Evolutionary conservation across 139 green algal species (phyloP).

Genomic region (Coelastrella sp.): DNA sequence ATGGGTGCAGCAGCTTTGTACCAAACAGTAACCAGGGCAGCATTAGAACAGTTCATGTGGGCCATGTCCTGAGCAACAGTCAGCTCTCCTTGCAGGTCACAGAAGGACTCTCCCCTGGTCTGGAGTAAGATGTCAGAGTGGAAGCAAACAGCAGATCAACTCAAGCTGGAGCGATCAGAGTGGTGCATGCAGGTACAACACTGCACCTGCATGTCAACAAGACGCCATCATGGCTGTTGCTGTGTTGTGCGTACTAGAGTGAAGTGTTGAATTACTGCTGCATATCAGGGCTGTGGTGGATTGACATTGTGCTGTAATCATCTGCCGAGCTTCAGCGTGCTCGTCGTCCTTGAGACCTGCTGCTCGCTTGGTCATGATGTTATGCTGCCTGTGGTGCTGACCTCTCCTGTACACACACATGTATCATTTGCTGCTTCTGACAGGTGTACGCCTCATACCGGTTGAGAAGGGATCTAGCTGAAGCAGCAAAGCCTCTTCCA

Average conservation of each 20-base stretch:
- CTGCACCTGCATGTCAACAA: too few relatives aligned
- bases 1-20: not conserved
- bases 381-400: too few relatives aligned
- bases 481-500: conserved; percentile 13
- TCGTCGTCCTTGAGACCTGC: too few relatives aligned
- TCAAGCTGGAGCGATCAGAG: not conserved
- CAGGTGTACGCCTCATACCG: conserved; percentile 54
- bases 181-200: conserved; percentile 41
- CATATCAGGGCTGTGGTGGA: not conserved
- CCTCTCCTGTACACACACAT: too few relatives aligned
- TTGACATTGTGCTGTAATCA: too few relatives aligned
- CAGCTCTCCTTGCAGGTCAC: not conserved
- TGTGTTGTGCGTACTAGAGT: too few relatives aligned
- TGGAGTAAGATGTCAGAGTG: conserved; percentile 31
- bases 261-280: too few relatives aligned
- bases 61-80: not conserved
- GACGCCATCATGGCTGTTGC: not conserved
- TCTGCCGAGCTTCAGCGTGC: too few relatives aligned
- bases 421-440: not conserved
- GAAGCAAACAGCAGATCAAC: not conserved
- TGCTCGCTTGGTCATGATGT: not conserved
- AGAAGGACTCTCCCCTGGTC: conserved; percentile 11
- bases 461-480: conserved; percentile 35
- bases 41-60: not conserved
- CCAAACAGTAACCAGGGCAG: not conserved